Evolutionary conservation across 1,284 basidiomycete genomes (phyloP), one percentile per base, ranked within the genome.

Genomic region (Tetrapyrgos nigripes): DNA sequence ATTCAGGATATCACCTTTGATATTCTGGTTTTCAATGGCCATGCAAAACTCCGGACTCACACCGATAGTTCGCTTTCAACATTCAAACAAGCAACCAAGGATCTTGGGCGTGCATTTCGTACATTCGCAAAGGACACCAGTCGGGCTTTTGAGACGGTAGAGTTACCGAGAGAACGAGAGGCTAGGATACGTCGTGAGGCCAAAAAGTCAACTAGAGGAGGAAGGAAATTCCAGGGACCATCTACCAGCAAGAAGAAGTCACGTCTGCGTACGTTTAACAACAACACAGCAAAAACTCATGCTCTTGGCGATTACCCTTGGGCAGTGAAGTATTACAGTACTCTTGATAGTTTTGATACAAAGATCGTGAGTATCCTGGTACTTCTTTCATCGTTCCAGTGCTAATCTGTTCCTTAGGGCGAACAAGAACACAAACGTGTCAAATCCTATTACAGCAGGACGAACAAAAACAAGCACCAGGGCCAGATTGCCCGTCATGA

Each of bases 341-440:
- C 57, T 1, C 40, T 71, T 4, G 60, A 61, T 53, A 17, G 23
- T 6, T 54, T 26, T 8, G 46, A 35, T 27, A 53, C 58, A 19
- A 33, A 51, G 21, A 44, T 49, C 3, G 60, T 61, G 40, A 3
- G 56, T 59, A 19, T 44, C 53, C 64, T 70, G 71, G 21, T 40
- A 19, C 5, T 6, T 29, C 19, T 55, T 58, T 33, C 37, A 44
- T 26, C n/a, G 23, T 53, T 1, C 6, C 2, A 1, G 24, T 40
- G 11, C 44, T 52, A 5, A 51, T 17, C n/a, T 28, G 23, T 26
- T 55, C 6, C 23, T 27, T 40, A 75, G 75, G 69, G 70, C 2
- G 75, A 78, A 53, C 59, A 67, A 0, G 69, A 74, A 46, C 76
- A 78, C 50, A 60, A 66, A 0, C 53, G 59, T 1, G 64, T 73